These are phyloP conservation scores for Leishmania mexicana DNA, from an alignment of 208 protist genomes.

Conservation along the genomic window DNA sequence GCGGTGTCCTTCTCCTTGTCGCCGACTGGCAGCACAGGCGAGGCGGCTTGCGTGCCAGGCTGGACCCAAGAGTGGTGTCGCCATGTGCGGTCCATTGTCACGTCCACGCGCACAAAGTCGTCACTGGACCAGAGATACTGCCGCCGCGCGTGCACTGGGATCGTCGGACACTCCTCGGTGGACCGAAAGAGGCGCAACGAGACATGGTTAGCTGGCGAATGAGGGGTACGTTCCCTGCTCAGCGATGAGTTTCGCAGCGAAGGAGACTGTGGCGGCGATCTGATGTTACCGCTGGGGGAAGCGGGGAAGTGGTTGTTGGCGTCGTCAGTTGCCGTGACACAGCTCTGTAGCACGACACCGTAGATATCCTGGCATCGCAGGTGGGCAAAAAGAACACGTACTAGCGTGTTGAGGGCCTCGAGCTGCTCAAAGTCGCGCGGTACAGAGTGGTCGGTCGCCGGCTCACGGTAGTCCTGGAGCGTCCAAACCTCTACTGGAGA, in stretches of 20 bases:
- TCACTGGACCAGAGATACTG: constrained; percentile 33
- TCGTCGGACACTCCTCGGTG: constrained; percentile 26
- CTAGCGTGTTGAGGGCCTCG: constrained; percentile 42
- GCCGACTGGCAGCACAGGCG: neutral
- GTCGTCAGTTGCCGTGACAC: constrained; percentile 23
- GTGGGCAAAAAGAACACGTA: constrained; percentile 47
- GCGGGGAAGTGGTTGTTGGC: constrained; percentile 3
- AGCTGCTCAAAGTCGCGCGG: constrained; percentile 41
- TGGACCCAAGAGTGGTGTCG: constrained; percentile 22
- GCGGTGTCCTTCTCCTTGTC: neutral
- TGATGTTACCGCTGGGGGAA: neutral
- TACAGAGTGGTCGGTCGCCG: constrained; percentile 40
- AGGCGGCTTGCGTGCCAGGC: constrained; percentile 3
- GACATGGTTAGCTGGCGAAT: constrained; percentile 23
- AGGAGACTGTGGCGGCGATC: constrained; percentile 15
- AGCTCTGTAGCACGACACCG: constrained; percentile 36
- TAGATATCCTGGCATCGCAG: constrained; percentile 47
- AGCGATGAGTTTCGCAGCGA: constrained; percentile 7
- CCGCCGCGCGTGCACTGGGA: constrained; percentile 13
- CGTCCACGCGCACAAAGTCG: constrained; percentile 42
- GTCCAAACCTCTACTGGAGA: constrained; percentile 48
- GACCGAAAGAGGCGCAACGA: constrained; percentile 22
- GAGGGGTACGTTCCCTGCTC: constrained; percentile 12
- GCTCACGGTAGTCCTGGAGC: constrained; percentile 51
- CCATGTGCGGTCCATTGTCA: constrained; percentile 34